Conservation (phyloP, 345 rosid genomes). For the Lumnitzera racemosa region DNA sequence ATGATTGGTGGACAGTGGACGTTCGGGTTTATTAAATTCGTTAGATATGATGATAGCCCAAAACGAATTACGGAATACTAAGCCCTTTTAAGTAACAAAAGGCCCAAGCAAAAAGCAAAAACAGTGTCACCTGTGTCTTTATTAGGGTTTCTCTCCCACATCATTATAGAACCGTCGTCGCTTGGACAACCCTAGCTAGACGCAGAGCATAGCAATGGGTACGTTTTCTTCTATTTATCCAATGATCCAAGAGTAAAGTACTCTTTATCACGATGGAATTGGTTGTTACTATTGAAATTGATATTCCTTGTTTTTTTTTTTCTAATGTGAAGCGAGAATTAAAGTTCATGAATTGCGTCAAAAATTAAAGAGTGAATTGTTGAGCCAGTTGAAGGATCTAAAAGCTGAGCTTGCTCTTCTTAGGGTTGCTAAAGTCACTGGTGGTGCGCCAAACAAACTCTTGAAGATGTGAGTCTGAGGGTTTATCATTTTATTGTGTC, state of each 20-base stretch:
- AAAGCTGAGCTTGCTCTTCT: constrained; percentile 64
- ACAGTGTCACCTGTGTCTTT: neutral
- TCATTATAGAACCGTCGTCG: neutral
- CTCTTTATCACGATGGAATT: too few relatives aligned
- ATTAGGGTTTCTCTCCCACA: constrained; percentile 16
- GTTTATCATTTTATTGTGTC: neutral
- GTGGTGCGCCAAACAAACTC: constrained; percentile 68
- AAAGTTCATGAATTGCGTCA: constrained; percentile 70
- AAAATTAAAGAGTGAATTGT: constrained; percentile 46
- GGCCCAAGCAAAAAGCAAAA: too few relatives aligned
- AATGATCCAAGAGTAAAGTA: neutral
- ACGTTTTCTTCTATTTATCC: neutral
- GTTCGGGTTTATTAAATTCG: too few relatives aligned
- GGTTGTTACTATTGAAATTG: too few relatives aligned
- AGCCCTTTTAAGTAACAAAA: too few relatives aligned
- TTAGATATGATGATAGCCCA: neutral
- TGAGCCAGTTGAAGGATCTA: constrained; percentile 52
- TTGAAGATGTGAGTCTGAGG: constrained; percentile 45
- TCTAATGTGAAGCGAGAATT: constrained; percentile 36
- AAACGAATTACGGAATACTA: neutral
- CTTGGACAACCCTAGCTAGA: constrained; percentile 3
- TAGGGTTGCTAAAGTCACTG: constrained; percentile 68
- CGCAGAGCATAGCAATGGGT: constrained; percentile 19
- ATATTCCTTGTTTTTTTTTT: neutral
- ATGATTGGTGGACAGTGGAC: too few relatives aligned